phyloP scores from a whole-genome alignment of 345 rosid species.

The Eucalyptus cloeziana region DNA sequence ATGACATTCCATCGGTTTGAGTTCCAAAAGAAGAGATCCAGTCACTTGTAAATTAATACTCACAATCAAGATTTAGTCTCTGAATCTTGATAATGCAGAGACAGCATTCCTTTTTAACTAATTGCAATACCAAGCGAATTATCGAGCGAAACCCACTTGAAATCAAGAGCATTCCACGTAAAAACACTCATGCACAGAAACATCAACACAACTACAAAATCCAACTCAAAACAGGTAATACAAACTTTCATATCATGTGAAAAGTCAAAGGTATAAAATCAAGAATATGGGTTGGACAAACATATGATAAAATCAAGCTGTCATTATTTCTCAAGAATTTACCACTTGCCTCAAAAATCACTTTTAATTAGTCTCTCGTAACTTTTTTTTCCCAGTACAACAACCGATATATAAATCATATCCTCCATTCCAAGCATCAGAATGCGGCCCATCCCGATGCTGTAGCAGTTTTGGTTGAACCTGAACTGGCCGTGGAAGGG shows the following conservation, averaged over 20 bases:
- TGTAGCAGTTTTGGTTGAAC: constrained; percentile 31
- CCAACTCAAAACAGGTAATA: not conserved
- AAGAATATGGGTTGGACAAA: not conserved
- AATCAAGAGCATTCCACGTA: not conserved
- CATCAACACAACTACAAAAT: not conserved
- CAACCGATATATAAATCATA: not conserved
- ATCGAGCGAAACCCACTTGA: not conserved
- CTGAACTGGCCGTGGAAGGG: constrained; percentile 53
- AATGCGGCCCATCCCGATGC: constrained; percentile 99
- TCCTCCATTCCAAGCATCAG: constrained; percentile 7
- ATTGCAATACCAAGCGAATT: not conserved
- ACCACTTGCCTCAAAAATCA: not conserved
- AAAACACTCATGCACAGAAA: not conserved
- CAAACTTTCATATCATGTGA: not conserved
- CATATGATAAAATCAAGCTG: not conserved
- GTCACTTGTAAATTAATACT: not conserved
- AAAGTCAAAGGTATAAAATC: not conserved
- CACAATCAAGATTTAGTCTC: not conserved
- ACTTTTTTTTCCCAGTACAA: not conserved
- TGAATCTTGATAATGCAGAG: not conserved
- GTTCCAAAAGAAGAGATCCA: not conserved
- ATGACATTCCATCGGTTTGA: not conserved
- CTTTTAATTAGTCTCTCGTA: not conserved
- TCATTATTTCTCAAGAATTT: not conserved
- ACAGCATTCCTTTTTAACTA: not conserved